Percentiles rank a stretch among this genome's conserved stretches.
Evolutionary conservation across 176 grass and related monocot species (phyloP).

Genomic region (Ensete ventricosum): DNA sequence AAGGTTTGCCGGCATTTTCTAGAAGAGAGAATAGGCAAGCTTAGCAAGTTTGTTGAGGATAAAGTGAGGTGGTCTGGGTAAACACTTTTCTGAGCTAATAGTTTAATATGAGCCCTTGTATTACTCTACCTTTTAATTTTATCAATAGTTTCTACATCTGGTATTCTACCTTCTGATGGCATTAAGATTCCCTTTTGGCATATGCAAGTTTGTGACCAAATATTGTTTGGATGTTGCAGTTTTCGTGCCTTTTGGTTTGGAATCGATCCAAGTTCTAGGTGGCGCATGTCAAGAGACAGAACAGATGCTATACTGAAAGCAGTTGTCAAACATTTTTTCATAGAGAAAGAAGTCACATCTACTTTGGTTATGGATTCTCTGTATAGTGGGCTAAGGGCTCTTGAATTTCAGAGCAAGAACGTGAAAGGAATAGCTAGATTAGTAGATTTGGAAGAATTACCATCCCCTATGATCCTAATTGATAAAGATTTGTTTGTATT

Average conservation of each 20-base stretch:
- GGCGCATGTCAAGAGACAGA: constrained; percentile 21
- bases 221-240: constrained; percentile 2
- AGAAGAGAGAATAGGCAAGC: constrained; percentile 78
- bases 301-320: constrained; percentile 17
- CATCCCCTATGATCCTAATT: constrained; percentile 58
- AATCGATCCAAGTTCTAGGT: constrained; percentile 10
- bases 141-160: neutral
- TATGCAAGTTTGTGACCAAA: neutral
- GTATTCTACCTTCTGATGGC: neutral
- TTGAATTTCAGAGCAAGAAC: constrained; percentile 15
- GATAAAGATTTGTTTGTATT: constrained; percentile 84
- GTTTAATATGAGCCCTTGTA: neutral
- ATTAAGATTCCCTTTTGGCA: neutral
- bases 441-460: constrained; percentile 43
- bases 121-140: neutral
- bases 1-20: constrained; percentile 87
- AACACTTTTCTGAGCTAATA: neutral
- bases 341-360: constrained; percentile 28
- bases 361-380: constrained; percentile 25
- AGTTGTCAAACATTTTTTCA: constrained; percentile 20
- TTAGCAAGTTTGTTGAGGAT: constrained; percentile 73
- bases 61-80: constrained; percentile 87
- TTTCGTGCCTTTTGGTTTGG: constrained; percentile 19
- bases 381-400: constrained; percentile 20
- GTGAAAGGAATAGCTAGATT: constrained; percentile 44